Conservation (phyloP, 495 filamentous ascomycete genomes). For the Neurospora sp. region DNA sequence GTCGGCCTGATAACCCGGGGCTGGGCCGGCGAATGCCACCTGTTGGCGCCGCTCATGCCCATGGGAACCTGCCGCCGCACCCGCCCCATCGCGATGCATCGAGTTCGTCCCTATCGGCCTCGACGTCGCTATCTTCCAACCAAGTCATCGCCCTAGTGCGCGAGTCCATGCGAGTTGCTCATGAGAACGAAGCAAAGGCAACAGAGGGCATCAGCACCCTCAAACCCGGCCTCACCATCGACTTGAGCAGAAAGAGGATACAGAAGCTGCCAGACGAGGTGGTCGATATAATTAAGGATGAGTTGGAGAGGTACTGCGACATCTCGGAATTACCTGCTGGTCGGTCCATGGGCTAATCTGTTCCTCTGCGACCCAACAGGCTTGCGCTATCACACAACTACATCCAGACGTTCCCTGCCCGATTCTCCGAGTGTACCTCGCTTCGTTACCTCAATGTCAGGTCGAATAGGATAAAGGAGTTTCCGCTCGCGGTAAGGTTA, state of each 20-base stretch:
- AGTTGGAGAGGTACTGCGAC: slow-evolving; percentile 66
- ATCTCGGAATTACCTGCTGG: not conserved
- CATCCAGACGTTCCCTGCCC: slow-evolving; percentile 62
- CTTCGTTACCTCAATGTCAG: slow-evolving; percentile 93
- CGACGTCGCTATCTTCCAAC: slow-evolving; percentile 30
- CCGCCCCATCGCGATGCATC: slow-evolving; percentile 28
- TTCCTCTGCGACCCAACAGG: slow-evolving; percentile 31
- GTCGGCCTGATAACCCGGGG: slow-evolving; percentile 30
- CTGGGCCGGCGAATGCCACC: slow-evolving; percentile 25
- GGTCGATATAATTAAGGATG: slow-evolving; percentile 84
- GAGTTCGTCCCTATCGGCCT: slow-evolving; percentile 27
- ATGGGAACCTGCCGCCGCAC: slow-evolving; percentile 26
- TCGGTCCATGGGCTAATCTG: slow-evolving; percentile 5
- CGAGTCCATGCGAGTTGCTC: slow-evolving; percentile 55
- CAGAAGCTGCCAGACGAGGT: slow-evolving; percentile 75
- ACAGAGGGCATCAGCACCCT: slow-evolving; percentile 58
- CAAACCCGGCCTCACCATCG: slow-evolving; percentile 75
- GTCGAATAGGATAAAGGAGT: slow-evolving; percentile 76
- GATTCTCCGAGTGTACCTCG: slow-evolving; percentile 77
- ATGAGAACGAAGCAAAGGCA: slow-evolving; percentile 57
- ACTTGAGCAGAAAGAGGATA: slow-evolving; percentile 77
- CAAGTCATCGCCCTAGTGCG: slow-evolving; percentile 49
- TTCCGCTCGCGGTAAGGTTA: slow-evolving; percentile 67
- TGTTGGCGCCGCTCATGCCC: slow-evolving; percentile 21
- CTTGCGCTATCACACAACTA: slow-evolving; percentile 86